phyloP scores from a whole-genome alignment of 2,329 filamentous ascomycete species.

The Colletotrichum lini region DNA sequence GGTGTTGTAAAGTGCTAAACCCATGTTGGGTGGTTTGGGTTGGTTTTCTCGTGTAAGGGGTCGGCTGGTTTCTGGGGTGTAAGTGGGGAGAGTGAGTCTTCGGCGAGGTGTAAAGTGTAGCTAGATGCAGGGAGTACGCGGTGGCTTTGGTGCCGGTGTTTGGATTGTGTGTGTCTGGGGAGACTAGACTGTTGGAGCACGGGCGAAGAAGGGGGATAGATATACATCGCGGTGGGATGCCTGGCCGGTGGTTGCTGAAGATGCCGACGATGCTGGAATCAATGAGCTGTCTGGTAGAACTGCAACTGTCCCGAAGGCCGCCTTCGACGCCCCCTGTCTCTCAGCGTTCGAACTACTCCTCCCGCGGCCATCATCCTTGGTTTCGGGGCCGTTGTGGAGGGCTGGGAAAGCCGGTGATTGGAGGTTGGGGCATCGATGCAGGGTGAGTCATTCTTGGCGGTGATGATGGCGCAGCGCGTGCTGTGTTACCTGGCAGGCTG shows the following conservation, averaged over 20 bases:
- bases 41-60: background rate
- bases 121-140: slow-evolving; percentile 9
- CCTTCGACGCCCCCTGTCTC: slow-evolving; percentile 3
- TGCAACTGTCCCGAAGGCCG: slow-evolving; percentile 6
- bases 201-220: slow-evolving; percentile 15
- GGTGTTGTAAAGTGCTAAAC: slow-evolving; percentile 26
- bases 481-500: slow-evolving; percentile 32
- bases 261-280: slow-evolving; percentile 16
- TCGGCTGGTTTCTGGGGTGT: background rate
- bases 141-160: slow-evolving; percentile 2
- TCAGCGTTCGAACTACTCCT: slow-evolving; percentile 10
- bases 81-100: slow-evolving; percentile 1
- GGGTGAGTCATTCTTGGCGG: slow-evolving; percentile 39
- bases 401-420: slow-evolving; percentile 25
- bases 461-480: slow-evolving; percentile 29
- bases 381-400: slow-evolving; percentile 9
- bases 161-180: background rate
- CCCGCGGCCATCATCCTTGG: background rate
- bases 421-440: background rate
- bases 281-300: slow-evolving; percentile 18
- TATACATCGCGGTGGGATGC: slow-evolving; percentile 18
- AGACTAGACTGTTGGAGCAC: background rate
- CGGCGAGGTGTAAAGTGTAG: background rate
- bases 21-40: slow-evolving; percentile 18
- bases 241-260: slow-evolving; percentile 13